A percentile compares a stretch with the other conserved stretches of the same genome.
phyloP scores from a whole-genome alignment of 2,329 filamentous ascomycete genomes.

The Xylaria sp. region DNA sequence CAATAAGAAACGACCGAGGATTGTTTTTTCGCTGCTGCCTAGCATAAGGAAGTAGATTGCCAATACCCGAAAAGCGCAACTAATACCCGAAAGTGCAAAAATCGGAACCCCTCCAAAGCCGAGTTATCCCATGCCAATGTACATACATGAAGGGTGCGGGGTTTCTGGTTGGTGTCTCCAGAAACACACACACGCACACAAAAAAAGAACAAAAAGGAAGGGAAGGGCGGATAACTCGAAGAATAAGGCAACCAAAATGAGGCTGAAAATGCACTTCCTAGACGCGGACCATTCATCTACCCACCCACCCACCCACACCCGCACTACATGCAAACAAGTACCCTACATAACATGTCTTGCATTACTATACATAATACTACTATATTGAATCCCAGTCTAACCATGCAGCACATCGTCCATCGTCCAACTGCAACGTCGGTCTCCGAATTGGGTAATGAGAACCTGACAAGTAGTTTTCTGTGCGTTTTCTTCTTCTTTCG shows the following conservation, averaged over 20 bases:
- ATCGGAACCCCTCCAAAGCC: background rate
- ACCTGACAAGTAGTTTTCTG: background rate
- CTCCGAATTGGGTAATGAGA: background rate
- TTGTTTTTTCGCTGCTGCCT: conserved; percentile 19
- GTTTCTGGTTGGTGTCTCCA: background rate
- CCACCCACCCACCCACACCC: too few species aligned
- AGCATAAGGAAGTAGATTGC: background rate
- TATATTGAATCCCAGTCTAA: background rate
- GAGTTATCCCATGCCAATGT: background rate
- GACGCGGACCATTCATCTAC: conserved; percentile 16
- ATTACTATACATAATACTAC: background rate
- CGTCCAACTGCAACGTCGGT: conserved; percentile 6
- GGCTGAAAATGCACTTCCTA: conserved; percentile 17
- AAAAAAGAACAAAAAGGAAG: background rate
- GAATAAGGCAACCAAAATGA: conserved; percentile 30
- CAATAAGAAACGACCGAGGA: conserved; percentile 8
- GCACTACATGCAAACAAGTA: background rate
- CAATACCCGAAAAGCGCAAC: background rate
- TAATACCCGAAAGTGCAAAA: conserved; percentile 23
- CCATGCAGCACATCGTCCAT: conserved; percentile 3
- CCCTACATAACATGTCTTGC: conserved; percentile 3
- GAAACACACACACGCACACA: too few species aligned
- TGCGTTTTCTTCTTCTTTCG: background rate
- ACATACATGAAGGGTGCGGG: background rate
- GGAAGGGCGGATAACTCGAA: background rate